A percentile compares a stretch with the other conserved stretches of the same genome.
These are phyloP conservation scores for Boletellus deceptivus DNA, from an alignment of 1,284 basidiomycete species.

Conservation along the genomic window DNA sequence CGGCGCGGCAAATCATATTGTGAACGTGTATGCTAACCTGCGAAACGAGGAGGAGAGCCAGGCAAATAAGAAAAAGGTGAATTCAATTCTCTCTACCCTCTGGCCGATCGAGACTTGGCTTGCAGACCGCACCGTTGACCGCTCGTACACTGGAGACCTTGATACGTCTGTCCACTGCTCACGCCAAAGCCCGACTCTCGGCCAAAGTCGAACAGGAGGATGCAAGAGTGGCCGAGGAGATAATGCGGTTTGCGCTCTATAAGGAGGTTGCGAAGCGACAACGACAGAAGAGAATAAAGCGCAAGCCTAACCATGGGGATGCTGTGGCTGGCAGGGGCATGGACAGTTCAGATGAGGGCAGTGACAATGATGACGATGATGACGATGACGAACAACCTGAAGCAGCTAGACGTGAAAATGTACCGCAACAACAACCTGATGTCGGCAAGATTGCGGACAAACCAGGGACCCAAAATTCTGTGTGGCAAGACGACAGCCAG, in stretches of 20 bases:
- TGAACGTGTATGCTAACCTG: slow-evolving; percentile 88
- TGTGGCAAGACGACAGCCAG: slow-evolving; percentile 62
- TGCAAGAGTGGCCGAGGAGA: slow-evolving; percentile 89
- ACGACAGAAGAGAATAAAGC: slow-evolving; percentile 66
- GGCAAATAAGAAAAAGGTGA: slow-evolving; percentile 85
- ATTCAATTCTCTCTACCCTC: slow-evolving; percentile 20
- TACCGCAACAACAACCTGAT: slow-evolving; percentile 34
- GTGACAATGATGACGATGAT: slow-evolving; percentile 38
- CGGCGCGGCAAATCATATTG: slow-evolving; percentile 93
- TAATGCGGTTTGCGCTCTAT: slow-evolving; percentile 96
- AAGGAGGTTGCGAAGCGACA: slow-evolving; percentile 90
- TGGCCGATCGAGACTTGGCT: slow-evolving; percentile 10
- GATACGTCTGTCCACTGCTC: slow-evolving; percentile 96
- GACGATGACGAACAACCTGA: slow-evolving; percentile 37
- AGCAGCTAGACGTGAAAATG: slow-evolving; percentile 52
- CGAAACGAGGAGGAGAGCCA: slow-evolving; percentile 88
- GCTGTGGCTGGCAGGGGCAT: slow-evolving; percentile 39
- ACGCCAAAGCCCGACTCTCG: slow-evolving; percentile 94
- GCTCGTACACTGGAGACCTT: slow-evolving; percentile 98
- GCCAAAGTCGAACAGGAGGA: slow-evolving; percentile 83
- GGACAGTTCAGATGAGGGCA: slow-evolving; percentile 45
- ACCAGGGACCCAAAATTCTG: slow-evolving; percentile 42
- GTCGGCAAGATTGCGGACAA: slow-evolving; percentile 34
- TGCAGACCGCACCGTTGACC: slow-evolving; percentile 92
- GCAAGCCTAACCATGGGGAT: slow-evolving; percentile 70